Conservation (phyloP, 768 basidiomycete species). For the Lactifluus rugatus region DNA sequence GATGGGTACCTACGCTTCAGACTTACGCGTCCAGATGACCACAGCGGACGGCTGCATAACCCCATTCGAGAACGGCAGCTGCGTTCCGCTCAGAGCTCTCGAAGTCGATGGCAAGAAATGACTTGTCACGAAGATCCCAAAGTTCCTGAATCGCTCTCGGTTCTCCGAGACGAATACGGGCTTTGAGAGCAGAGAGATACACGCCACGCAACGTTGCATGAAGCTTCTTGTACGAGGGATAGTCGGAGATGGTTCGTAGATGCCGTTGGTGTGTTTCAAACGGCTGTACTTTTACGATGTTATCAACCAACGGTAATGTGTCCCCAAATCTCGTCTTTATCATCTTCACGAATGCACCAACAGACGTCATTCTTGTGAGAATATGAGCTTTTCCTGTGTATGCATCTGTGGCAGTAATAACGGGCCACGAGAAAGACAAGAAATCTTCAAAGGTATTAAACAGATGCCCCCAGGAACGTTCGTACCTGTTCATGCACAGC, state of each 20-base stretch:
- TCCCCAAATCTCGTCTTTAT: conserved; percentile 82
- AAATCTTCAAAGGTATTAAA: conserved; percentile 76
- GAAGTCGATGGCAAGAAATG: conserved; percentile 66
- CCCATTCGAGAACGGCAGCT: conserved; percentile 65
- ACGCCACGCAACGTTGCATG: conserved; percentile 63
- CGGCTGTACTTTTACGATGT: conserved; percentile 57
- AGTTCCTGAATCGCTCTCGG: conserved; percentile 52
- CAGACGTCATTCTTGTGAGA: conserved; percentile 61
- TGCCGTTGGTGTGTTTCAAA: conserved; percentile 63
- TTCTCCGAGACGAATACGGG: conserved; percentile 57
- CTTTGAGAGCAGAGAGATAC: conserved; percentile 52
- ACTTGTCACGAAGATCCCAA: conserved; percentile 63
- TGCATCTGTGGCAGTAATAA: conserved; percentile 63
- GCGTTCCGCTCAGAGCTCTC: conserved; percentile 68
- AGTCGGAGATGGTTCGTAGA: conserved; percentile 61
- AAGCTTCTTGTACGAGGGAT: conserved; percentile 57
- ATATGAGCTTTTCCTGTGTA: conserved; percentile 69
- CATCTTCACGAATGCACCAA: conserved; percentile 75
- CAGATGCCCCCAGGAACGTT: conserved; percentile 68
- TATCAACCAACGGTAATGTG: conserved; percentile 59
- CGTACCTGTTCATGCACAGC: conserved; percentile 47
- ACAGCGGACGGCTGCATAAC: conserved; percentile 71
- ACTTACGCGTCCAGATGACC: conserved; percentile 59
- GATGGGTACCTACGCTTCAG: background rate
- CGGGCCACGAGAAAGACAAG: conserved; percentile 75